Base-by-base conservation (phyloP, 306 rosid species). In the Neltuma alba region DNA sequence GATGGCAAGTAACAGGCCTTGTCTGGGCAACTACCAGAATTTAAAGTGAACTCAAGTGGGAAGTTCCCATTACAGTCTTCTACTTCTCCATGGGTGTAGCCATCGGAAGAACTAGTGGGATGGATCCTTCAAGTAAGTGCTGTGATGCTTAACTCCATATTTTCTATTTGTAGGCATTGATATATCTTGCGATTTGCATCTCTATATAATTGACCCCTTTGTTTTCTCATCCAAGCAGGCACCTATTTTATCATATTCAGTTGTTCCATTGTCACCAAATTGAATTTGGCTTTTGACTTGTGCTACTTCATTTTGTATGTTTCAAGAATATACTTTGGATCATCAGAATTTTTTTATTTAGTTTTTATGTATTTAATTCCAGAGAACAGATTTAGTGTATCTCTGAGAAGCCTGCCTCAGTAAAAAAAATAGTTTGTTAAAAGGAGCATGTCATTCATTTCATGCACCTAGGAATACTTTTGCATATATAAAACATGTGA, bases 121-220 rank as follows among this genome's bases (percentile, higher is more conserved):
- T 33, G 25, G 67, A 42, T 76, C 76, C 72, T 80, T 55, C 82
- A 80, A 62, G 87, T 84, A 72, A 71, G 87, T 76, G 30, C 14
- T 75, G 40, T 70, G 25, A 65, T 60, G 2, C 76, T 34, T 60
- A 41, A 48, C 25, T 18, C 30, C 78, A 69, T 73, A 33, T 69
- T 44, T 78, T 78, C 15, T 70, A 62, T 74, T 76, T 9, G 60
- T 71, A 44, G 27, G 57, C 41, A 7, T 70, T 83, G 70, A 28
- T 75, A 18, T 74, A 36, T 58, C 13, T 38, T 6, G 63, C 23
- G 70, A 62, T 64, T 31, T 9, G 71, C 23, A 75, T 62, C 78
- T 41, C 42, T 38, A 68, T 75, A 13, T 67, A 31, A 70, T 55
- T 38, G 34, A 58, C 27, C 20, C 6, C 40, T 33, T 47, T 34